Evolutionary conservation across 208 protist species (phyloP).

Genomic region (Wallacemonas sp.): DNA sequence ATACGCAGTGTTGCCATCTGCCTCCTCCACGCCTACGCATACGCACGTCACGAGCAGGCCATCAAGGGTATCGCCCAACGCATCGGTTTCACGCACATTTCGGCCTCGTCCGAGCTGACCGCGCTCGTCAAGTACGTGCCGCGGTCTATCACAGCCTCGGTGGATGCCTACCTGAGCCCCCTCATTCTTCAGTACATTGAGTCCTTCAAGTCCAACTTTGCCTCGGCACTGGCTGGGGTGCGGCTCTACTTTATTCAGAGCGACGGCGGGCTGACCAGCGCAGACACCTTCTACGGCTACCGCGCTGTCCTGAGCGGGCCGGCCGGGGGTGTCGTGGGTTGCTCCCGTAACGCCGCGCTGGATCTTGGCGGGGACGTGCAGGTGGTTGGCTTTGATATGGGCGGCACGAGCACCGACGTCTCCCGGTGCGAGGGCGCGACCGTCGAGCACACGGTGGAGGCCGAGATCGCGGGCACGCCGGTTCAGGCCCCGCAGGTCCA

Average conservation of each 20-base stretch:
- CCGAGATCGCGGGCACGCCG: slow-evolving; percentile 81
- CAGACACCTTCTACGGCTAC: slow-evolving; percentile 89
- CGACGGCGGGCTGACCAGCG: slow-evolving; percentile 92
- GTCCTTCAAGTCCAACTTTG: slow-evolving; percentile 66
- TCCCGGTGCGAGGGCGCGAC: slow-evolving; percentile 70
- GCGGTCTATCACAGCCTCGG: slow-evolving; percentile 92
- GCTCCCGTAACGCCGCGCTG: slow-evolving; percentile 72
- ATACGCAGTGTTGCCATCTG: slow-evolving; percentile 91
- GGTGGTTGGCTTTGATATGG: slow-evolving; percentile 95
- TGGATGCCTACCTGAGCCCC: slow-evolving; percentile 97
- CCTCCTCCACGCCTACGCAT: slow-evolving; percentile 94
- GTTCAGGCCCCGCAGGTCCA: slow-evolving; percentile 94
- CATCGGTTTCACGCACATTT: slow-evolving; percentile 92
- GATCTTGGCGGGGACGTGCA: slow-evolving; percentile 32
- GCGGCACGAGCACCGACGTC: slow-evolving; percentile 96
- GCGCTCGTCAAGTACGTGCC: slow-evolving; percentile 93
- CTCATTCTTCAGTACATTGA: slow-evolving; percentile 86
- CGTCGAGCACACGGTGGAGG: slow-evolving; percentile 91
- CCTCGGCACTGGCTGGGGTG: slow-evolving; percentile 39
- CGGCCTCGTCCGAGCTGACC: slow-evolving; percentile 90
- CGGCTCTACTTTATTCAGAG: slow-evolving; percentile 89
- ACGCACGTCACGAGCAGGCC: slow-evolving; percentile 75
- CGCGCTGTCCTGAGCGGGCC: slow-evolving; percentile 94
- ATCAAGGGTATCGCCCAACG: slow-evolving; percentile 82
- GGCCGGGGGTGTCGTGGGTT: slow-evolving; percentile 95